Percentiles rank a stretch among this genome's conserved stretches.
Evolutionary conservation across 108 stramenopile genomes (phyloP).

Genomic region (Pelagomonas calceolata): DNA sequence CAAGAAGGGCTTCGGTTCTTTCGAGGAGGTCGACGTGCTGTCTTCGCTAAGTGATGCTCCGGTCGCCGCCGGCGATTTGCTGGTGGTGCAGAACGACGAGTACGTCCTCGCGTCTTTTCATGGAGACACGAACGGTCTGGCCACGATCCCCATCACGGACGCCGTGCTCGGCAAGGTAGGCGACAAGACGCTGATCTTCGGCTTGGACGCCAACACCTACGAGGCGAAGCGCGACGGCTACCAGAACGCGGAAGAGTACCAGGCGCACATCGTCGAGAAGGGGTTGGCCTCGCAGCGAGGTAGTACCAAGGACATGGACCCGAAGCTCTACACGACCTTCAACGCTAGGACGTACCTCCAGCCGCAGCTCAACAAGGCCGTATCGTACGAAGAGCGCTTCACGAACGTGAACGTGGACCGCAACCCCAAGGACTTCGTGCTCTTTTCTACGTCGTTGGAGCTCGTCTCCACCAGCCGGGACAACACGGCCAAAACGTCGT

Average conservation of each 20-base stretch:
- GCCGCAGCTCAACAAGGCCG: conserved; percentile 77
- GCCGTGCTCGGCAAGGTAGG: conserved; percentile 45
- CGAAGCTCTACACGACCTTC: conserved; percentile 49
- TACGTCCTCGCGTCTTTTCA: conserved; percentile 68
- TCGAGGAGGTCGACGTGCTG: conserved; percentile 45
- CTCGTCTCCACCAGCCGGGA: conserved; percentile 56
- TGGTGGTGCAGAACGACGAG: conserved; percentile 41
- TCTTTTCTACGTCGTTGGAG: conserved; percentile 55
- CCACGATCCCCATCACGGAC: conserved; percentile 60
- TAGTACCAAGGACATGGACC: conserved; percentile 45
- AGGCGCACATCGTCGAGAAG: conserved; percentile 5
- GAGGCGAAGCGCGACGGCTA: conserved; percentile 45
- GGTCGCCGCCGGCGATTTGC: conserved; percentile 61
- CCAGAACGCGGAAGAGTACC: conserved; percentile 38
- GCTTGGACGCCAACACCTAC: conserved; percentile 78
- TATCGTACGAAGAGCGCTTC: not conserved
- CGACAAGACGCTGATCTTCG: conserved; percentile 47
- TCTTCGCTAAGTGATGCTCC: conserved; percentile 48
- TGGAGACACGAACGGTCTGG: conserved; percentile 77
- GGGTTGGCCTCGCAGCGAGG: conserved; percentile 65
- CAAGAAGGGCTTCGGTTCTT: conserved; percentile 42
- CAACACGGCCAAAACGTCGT: too few relatives aligned
- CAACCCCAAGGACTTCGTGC: conserved; percentile 79
- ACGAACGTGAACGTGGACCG: conserved; percentile 53
- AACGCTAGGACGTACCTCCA: conserved; percentile 62